Conservation (phyloP, 2,329 filamentous ascomycete genomes). For the Cercospora sesami region DNA sequence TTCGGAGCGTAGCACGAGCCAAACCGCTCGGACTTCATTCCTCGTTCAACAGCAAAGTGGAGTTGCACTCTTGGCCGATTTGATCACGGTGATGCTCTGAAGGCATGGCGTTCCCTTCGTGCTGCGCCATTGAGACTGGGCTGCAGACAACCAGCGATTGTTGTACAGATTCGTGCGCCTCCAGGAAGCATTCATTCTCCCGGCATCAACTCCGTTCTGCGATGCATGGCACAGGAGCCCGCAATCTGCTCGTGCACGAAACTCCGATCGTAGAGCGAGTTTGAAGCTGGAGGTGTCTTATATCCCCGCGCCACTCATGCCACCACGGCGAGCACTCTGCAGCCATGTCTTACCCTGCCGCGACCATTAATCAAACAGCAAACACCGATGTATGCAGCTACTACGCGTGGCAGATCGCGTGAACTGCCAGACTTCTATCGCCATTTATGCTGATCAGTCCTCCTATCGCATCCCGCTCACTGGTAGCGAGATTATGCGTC, state of each 20-base stretch:
- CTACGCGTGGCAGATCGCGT: background rate
- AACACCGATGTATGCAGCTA: slow-evolving; percentile 9
- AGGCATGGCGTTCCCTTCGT: background rate
- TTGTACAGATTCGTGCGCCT: background rate
- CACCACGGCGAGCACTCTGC: background rate
- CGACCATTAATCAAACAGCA: slow-evolving; percentile 3
- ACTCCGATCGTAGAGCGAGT: background rate
- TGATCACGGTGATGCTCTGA: background rate
- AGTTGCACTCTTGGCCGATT: background rate
- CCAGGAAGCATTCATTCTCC: background rate
- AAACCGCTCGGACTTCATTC: background rate
- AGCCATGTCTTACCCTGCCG: slow-evolving; percentile 1
- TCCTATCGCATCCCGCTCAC: background rate
- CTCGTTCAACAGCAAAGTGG: background rate
- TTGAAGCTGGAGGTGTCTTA: background rate
- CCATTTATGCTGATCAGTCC: background rate
- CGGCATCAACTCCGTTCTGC: background rate
- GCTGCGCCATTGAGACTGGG: background rate
- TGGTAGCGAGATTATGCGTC: slow-evolving; percentile 1
- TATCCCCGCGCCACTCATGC: background rate
- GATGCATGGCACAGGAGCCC: background rate
- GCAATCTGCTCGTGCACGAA: background rate
- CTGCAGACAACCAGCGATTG: background rate
- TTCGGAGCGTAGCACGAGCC: background rate
- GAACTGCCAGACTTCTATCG: background rate